Percentiles rank a stretch among this genome's conserved stretches.
Conservation (phyloP, 225 moss, liverwort and hornwort genomes). For the Antitrichia curtipendula region DNA sequence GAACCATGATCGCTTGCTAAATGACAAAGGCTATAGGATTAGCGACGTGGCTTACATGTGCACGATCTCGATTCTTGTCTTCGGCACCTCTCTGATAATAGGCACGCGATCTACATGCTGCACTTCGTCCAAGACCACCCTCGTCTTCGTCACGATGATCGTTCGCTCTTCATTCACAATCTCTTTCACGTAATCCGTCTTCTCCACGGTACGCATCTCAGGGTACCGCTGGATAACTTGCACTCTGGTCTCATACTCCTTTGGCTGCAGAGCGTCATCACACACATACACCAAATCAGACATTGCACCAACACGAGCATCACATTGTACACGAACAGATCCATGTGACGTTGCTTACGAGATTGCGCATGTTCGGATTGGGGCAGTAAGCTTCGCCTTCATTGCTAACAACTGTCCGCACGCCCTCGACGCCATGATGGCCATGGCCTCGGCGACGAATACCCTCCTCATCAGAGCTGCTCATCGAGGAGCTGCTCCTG, state of each 20-base stretch:
- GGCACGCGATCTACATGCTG: slow-evolving; percentile 41
- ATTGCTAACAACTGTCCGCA: slow-evolving; percentile 9
- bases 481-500: not conserved
- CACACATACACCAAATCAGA: not conserved
- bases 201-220: slow-evolving; percentile 53
- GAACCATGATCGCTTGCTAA: not conserved
- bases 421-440: not conserved
- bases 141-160: slow-evolving; percentile 24
- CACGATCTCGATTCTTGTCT: slow-evolving; percentile 26
- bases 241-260: slow-evolving; percentile 50
- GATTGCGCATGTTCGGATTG: slow-evolving; percentile 7
- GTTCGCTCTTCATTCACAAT: slow-evolving; percentile 28
- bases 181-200: slow-evolving; percentile 46
- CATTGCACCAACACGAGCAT: not conserved
- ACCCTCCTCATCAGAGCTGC: not conserved
- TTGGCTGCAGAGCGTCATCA: slow-evolving; percentile 16
- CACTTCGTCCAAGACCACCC: slow-evolving; percentile 41
- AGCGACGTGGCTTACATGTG: not conserved
- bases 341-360: not conserved
- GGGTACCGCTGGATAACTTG: slow-evolving; percentile 46
- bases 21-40: not conserved
- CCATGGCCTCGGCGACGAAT: not conserved
- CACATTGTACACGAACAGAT: not conserved
- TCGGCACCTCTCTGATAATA: slow-evolving; percentile 21
- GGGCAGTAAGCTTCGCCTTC: slow-evolving; percentile 34